Evolutionary conservation across 768 basidiomycete species (phyloP).

Genomic region (Pleurotus pulmonarius): DNA sequence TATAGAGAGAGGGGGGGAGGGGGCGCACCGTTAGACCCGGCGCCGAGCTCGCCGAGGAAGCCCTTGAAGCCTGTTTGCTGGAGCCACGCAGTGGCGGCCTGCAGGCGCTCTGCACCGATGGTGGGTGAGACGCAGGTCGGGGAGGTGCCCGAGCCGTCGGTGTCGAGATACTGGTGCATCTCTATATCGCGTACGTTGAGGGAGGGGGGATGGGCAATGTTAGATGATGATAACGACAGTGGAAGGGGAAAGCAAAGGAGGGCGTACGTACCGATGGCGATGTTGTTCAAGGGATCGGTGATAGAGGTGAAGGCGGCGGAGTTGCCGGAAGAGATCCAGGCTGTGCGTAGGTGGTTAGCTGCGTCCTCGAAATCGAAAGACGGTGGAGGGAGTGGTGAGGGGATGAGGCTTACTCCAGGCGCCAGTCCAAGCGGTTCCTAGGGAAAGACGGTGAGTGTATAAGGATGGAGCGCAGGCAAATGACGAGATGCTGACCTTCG

Average conservation of each 20-base stretch:
- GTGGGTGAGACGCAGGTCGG: conserved; percentile 52
- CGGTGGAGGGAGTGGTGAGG: neutral
- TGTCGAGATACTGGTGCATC: conserved; percentile 74
- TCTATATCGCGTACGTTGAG: conserved; percentile 17
- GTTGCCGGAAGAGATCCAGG: conserved; percentile 55
- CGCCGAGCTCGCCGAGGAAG: conserved; percentile 62
- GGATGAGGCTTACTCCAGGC: conserved; percentile 45
- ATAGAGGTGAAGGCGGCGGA: conserved; percentile 44
- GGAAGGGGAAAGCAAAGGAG: neutral
- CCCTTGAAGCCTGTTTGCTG: conserved; percentile 56
- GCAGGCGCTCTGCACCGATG: conserved; percentile 55
- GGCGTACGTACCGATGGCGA: conserved; percentile 44
- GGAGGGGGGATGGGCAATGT: too few relatives aligned
- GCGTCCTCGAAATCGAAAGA: too few relatives aligned
- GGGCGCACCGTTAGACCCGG: conserved; percentile 33
- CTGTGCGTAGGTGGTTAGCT: conserved; percentile 17
- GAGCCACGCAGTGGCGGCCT: conserved; percentile 56
- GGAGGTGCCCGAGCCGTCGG: conserved; percentile 58
- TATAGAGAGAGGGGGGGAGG: too few relatives aligned
- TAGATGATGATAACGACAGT: too few relatives aligned
- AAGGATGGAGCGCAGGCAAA: too few relatives aligned
- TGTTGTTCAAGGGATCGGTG: conserved; percentile 57
- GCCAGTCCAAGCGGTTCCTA: conserved; percentile 38
- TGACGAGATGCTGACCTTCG: conserved; percentile 25
- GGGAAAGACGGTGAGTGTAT: too few relatives aligned